Conservation (phyloP, 495 filamentous ascomycete species). For the Talaromyces trachyspermus region DNA sequence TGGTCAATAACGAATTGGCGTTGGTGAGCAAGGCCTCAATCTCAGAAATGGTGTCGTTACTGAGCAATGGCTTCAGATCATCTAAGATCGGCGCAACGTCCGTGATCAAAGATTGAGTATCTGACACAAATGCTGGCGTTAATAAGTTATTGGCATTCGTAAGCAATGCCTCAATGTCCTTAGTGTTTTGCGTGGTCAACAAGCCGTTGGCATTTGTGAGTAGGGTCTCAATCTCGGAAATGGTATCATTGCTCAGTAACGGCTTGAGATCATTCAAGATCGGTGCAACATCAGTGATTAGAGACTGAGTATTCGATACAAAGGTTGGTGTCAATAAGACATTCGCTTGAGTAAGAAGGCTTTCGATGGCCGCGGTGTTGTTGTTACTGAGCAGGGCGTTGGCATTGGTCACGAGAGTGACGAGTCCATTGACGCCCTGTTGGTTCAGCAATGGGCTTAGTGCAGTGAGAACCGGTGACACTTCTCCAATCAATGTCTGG, state of each 20-base stretch:
- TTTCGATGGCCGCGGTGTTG: too few species aligned
- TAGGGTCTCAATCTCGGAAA: slow-evolving; percentile 31
- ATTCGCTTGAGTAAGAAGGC: slow-evolving; percentile 31
- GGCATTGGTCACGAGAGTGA: slow-evolving; percentile 13
- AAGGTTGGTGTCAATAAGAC: slow-evolving; percentile 18
- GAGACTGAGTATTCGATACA: slow-evolving; percentile 25
- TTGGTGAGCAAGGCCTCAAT: slow-evolving; percentile 31
- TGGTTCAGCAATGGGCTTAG: slow-evolving; percentile 24
- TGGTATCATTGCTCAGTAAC: slow-evolving; percentile 20
- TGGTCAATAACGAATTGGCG: slow-evolving; percentile 21
- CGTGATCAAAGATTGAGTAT: slow-evolving; percentile 27
- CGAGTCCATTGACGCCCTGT: slow-evolving; percentile 14
- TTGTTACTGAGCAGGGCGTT: too few species aligned
- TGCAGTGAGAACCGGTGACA: slow-evolving; percentile 27
- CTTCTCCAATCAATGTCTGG: slow-evolving; percentile 18
- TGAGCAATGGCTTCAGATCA: slow-evolving; percentile 22
- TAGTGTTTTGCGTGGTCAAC: slow-evolving; percentile 27
- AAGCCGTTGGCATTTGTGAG: slow-evolving; percentile 33
- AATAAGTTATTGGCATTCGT: slow-evolving; percentile 30
- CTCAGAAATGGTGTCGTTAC: slow-evolving; percentile 27
- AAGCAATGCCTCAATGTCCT: slow-evolving; percentile 30
- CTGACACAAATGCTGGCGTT: slow-evolving; percentile 27
- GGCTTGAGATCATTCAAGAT: slow-evolving; percentile 16
- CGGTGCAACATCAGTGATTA: slow-evolving; percentile 22
- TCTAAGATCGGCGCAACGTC: slow-evolving; percentile 15